These are phyloP conservation scores for Prunella vulgaris DNA, from an alignment of 257 asterid genomes.

Conservation along the genomic window DNA sequence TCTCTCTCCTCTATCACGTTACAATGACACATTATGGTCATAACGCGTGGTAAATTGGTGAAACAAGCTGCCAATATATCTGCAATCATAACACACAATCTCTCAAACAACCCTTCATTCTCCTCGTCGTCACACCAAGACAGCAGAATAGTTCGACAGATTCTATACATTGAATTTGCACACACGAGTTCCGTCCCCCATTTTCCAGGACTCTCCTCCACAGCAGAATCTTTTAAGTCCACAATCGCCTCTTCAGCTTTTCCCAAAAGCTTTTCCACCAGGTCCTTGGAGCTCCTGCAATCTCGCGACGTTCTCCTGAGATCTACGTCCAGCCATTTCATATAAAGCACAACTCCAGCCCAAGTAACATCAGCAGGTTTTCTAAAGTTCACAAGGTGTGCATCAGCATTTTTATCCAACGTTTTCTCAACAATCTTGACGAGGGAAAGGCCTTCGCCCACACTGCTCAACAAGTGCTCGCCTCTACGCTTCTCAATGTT, in stretches of 20 bases:
- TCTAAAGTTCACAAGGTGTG: background rate
- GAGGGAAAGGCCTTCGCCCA: slow-evolving; percentile 14
- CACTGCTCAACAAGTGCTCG: slow-evolving; percentile 7
- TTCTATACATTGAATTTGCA: too few relatives aligned
- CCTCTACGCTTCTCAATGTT: background rate
- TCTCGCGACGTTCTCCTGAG: too few relatives aligned
- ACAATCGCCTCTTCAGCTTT: background rate
- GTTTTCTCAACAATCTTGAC: slow-evolving; percentile 16
- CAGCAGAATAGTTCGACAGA: slow-evolving; percentile 22
- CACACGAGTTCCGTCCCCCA: background rate
- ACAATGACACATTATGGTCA: slow-evolving; percentile 19
- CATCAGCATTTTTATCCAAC: background rate
- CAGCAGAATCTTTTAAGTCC: background rate
- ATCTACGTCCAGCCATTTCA: slow-evolving; percentile 27
- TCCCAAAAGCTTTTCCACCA: background rate
- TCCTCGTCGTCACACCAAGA: background rate
- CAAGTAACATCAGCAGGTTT: slow-evolving; percentile 17
- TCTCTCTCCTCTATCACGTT: slow-evolving; percentile 23
- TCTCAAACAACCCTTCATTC: slow-evolving; percentile 16
- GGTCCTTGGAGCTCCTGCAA: background rate
- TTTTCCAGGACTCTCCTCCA: too few relatives aligned
- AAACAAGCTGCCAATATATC: slow-evolving; percentile 36
- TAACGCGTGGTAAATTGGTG: slow-evolving; percentile 21
- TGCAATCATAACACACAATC: slow-evolving; percentile 20
- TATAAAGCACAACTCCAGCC: slow-evolving; percentile 21